Conservation (phyloP, 2,329 filamentous ascomycete genomes). For the Huntiella savannae region DNA sequence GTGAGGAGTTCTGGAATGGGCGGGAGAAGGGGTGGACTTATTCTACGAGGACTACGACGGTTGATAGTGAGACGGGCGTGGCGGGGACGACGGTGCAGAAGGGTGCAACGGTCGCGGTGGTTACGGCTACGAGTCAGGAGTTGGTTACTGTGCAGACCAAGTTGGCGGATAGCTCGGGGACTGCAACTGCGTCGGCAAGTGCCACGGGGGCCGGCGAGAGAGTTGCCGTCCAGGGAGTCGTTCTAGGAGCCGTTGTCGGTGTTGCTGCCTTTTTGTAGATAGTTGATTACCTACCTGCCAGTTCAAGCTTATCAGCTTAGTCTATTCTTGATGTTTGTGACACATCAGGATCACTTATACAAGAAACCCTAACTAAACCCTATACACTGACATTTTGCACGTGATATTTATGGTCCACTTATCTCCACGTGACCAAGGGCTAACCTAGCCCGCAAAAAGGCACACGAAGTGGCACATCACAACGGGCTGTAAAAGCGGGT, state of each 20-base stretch:
- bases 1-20: constrained; percentile 12
- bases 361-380: too few relatives aligned
- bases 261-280: constrained; percentile 13
- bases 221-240: constrained; percentile 12
- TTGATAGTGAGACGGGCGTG: constrained; percentile 6
- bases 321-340: too few relatives aligned
- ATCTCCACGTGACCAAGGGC: too few relatives aligned
- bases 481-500: not conserved
- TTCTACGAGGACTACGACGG: constrained; percentile 14
- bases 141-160: constrained; percentile 13
- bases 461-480: not conserved
- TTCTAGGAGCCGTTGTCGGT: constrained; percentile 13
- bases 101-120: constrained; percentile 9
- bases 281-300: not conserved
- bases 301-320: too few relatives aligned
- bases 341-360: too few relatives aligned
- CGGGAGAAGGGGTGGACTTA: constrained; percentile 13
- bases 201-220: constrained; percentile 6
- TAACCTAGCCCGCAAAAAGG: too few relatives aligned
- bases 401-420: too few relatives aligned
- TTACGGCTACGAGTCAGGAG: constrained; percentile 11
- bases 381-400: accelerated
- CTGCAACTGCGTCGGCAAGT: constrained; percentile 2
- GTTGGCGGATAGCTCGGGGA: constrained; percentile 11
- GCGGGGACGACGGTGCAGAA: constrained; percentile 10